Conservation (phyloP, 805 yeast species). For the Monosporozyma siamensis region DNA sequence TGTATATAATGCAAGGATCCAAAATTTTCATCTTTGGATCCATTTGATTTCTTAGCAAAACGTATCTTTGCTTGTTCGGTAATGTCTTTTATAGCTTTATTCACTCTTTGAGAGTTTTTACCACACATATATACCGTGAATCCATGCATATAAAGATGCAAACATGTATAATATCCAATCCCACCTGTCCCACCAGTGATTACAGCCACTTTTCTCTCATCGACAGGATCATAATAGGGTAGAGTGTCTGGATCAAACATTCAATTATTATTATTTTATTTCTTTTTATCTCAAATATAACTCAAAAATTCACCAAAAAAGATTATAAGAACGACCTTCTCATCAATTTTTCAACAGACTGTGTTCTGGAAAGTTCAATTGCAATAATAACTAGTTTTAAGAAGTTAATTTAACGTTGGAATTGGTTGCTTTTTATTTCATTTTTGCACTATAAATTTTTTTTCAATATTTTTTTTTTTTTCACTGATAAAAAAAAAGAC, state of each 20-base stretch:
- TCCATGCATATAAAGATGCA: slow-evolving; percentile 74
- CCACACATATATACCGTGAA: slow-evolving; percentile 68
- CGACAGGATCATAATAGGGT: slow-evolving; percentile 52
- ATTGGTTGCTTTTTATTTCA: too few species aligned
- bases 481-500: too few species aligned
- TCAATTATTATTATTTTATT: not conserved
- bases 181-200: slow-evolving; percentile 81
- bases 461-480: too few species aligned
- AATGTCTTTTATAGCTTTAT: slow-evolving; percentile 48
- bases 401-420: too few species aligned
- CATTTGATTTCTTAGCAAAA: slow-evolving; percentile 9
- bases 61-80: slow-evolving; percentile 40
- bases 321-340: too few species aligned
- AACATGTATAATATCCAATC: slow-evolving; percentile 65
- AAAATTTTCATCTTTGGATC: slow-evolving; percentile 13
- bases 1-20: slow-evolving; percentile 48
- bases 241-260: slow-evolving; percentile 39
- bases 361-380: too few species aligned
- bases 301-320: too few species aligned
- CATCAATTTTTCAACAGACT: too few species aligned
- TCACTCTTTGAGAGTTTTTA: slow-evolving; percentile 47
- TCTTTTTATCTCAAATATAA: not conserved
- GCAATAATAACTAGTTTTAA: too few species aligned
- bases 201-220: slow-evolving; percentile 52
- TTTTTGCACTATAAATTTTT: too few species aligned